Evolutionary conservation across 2,329 filamentous ascomycete species (phyloP).

Genomic region (Mariannaea sp.): DNA sequence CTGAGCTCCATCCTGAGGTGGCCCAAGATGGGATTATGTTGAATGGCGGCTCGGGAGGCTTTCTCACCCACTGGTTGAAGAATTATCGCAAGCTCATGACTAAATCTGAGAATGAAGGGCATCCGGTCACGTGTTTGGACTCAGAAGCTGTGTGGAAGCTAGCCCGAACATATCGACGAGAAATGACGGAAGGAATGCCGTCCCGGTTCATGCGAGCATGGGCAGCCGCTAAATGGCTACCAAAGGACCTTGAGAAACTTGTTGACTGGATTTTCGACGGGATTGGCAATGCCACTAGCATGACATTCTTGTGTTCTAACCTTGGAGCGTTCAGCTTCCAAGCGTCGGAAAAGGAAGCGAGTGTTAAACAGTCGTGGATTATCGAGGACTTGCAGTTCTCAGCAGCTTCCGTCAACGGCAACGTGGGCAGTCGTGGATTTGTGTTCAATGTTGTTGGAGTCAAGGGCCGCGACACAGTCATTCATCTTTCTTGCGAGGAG

Average conservation of each 20-base stretch:
- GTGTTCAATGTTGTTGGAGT: slow-evolving; percentile 17
- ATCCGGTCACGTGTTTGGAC: slow-evolving; percentile 5
- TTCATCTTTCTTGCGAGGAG: slow-evolving; percentile 17
- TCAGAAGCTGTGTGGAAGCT: slow-evolving; percentile 13
- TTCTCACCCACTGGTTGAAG: slow-evolving; percentile 16
- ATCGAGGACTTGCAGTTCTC: slow-evolving; percentile 21
- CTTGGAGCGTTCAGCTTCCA: slow-evolving; percentile 12
- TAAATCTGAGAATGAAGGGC: background rate
- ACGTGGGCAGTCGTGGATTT: slow-evolving; percentile 13
- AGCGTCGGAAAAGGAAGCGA: background rate
- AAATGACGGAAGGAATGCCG: slow-evolving; percentile 11
- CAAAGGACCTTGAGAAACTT: slow-evolving; percentile 15
- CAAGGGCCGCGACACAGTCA: slow-evolving; percentile 14
- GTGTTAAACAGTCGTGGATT: slow-evolving; percentile 1
- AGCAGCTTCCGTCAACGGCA: slow-evolving; percentile 14
- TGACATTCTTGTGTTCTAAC: slow-evolving; percentile 16
- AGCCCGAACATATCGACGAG: slow-evolving; percentile 7
- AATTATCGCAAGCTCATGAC: slow-evolving; percentile 13
- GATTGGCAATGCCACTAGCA: slow-evolving; percentile 11
- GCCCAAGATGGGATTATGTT: slow-evolving; percentile 15
- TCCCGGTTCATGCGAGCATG: slow-evolving; percentile 10
- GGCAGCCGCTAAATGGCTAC: slow-evolving; percentile 11
- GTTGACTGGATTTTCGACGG: slow-evolving; percentile 6
- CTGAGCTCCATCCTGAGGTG: slow-evolving; percentile 1
- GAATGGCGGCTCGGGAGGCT: slow-evolving; percentile 13